phyloP scores from a whole-genome alignment of 495 filamentous ascomycete genomes.

The Neurospora pannonica region DNA sequence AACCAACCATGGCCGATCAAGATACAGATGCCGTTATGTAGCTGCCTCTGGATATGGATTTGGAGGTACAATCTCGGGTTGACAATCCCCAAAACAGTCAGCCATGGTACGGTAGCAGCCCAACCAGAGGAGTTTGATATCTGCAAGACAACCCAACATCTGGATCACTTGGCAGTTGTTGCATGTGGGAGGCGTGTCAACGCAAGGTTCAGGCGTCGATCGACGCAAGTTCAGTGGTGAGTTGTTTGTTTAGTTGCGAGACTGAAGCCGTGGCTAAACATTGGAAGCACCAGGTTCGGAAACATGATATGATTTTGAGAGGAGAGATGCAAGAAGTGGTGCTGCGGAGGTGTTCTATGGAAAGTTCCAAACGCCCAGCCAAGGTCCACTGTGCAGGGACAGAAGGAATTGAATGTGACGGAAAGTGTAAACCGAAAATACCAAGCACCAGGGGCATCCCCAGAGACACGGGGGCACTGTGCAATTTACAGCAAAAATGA shows the following conservation, averaged over 20 bases:
- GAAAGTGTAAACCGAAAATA: background rate
- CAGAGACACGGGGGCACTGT: background rate
- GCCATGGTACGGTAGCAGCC: background rate
- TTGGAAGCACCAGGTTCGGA: background rate
- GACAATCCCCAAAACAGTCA: slow-evolving; percentile 8
- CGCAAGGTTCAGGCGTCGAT: slow-evolving; percentile 24
- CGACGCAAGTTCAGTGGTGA: background rate
- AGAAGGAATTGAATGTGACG: background rate
- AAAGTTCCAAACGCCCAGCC: background rate
- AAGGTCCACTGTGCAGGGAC: background rate
- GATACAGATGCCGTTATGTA: background rate
- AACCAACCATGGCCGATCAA: background rate
- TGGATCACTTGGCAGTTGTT: slow-evolving; percentile 1
- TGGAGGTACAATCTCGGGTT: slow-evolving; percentile 9
- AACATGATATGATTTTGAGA: background rate
- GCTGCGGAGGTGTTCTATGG: background rate
- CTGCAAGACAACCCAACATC: slow-evolving; percentile 22
- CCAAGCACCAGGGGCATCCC: background rate
- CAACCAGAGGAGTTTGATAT: slow-evolving; percentile 1
- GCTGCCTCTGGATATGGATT: background rate
- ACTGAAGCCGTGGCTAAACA: background rate
- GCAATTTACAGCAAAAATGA: background rate
- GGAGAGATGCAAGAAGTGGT: background rate
- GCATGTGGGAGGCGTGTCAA: background rate
- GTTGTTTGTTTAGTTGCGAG: background rate